Base-by-base conservation (phyloP, 2,329 filamentous ascomycete species). In the Graphiopsis chlorocephala region DNA sequence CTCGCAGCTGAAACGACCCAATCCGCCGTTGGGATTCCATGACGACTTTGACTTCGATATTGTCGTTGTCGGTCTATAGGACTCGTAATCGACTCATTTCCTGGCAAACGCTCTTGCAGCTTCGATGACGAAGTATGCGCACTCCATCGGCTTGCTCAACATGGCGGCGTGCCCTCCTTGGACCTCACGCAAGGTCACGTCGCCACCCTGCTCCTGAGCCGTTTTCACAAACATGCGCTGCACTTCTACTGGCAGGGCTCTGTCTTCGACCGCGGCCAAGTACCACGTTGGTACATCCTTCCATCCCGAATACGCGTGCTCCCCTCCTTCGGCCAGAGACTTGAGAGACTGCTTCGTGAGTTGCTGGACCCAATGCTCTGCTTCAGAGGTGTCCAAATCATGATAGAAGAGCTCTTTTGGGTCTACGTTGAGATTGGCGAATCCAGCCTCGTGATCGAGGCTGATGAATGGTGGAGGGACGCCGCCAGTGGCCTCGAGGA, bases 261-360 rank as follows among this genome's bases (percentile, higher is more conserved):
- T 38, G 35, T 67, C 66, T 26, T 64, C 57, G 17, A 45, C 45
- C 3, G 66, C 60, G 1, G 56, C 66, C 33, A 67, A 45, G n/a
- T 62, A 67, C 61, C 64, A 67, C 3, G 48, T 55, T 23, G 66
- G 66, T 7, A 66, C 64, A 25, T 67, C 64, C 53, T 53, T 53
- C 66, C 66, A 67, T 29, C 66, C 66, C 5, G 66, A 61, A 35
- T 67, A 67, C 4, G 52, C 64, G 48, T 67, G 52, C 47, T 67
- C 66, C 10, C 66, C 66, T 14, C 66, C 66, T 50, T 67, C 64
- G 47, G 50, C 60, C 31, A 67, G 59, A 17, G 66, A 48, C 17
- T 64, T 66, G 6, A 66, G 58, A 48, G 55, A 65, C 42, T 66
- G 66, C 12, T 55, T 29, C 6, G 61, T 63, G 8, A 67, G 58